These are phyloP conservation scores for Talaromyces thailandensis DNA, from an alignment of 495 filamentous ascomycete genomes.

Conservation along the genomic window DNA sequence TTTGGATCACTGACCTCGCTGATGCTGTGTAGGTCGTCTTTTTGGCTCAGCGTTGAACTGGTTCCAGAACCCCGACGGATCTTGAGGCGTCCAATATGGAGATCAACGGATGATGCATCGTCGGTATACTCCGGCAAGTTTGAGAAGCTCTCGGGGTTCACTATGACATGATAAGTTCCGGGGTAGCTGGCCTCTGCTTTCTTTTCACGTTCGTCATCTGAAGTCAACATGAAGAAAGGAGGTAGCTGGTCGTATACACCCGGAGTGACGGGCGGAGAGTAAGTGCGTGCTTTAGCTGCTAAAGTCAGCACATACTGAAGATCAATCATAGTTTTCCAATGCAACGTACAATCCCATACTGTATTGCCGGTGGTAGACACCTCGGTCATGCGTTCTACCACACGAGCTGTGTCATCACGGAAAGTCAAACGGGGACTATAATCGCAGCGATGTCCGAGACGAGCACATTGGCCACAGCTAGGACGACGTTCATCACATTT, in stretches of 20 bases:
- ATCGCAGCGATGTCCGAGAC: constrained; percentile 47
- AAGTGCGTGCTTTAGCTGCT: constrained; percentile 16
- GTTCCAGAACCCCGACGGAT: constrained; percentile 8
- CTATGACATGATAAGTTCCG: constrained; percentile 49
- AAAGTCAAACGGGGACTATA: constrained; percentile 48
- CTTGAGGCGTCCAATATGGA: neutral
- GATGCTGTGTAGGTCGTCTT: constrained; percentile 10
- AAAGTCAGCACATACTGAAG: constrained; percentile 1
- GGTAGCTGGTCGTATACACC: constrained; percentile 35
- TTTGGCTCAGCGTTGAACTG: constrained; percentile 15
- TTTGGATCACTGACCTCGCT: constrained; percentile 27
- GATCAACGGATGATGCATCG: constrained; percentile 14
- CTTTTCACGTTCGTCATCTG: constrained; percentile 51
- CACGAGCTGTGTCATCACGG: constrained; percentile 45
- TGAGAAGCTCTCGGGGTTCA: constrained; percentile 46
- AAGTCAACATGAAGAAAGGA: constrained; percentile 43
- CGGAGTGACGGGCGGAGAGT: constrained; percentile 16
- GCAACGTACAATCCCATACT: constrained; percentile 45
- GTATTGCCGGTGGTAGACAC: constrained; percentile 37
- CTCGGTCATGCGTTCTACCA: constrained; percentile 47
- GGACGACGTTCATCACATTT: constrained; percentile 48
- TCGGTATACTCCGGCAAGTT: constrained; percentile 43
- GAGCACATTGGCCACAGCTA: constrained; percentile 47
- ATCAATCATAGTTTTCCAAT: neutral
- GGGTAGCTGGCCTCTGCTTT: constrained; percentile 45